Evolutionary conservation across 495 filamentous ascomycete species (phyloP).

Genomic region (Penicillium subrubescens): DNA sequence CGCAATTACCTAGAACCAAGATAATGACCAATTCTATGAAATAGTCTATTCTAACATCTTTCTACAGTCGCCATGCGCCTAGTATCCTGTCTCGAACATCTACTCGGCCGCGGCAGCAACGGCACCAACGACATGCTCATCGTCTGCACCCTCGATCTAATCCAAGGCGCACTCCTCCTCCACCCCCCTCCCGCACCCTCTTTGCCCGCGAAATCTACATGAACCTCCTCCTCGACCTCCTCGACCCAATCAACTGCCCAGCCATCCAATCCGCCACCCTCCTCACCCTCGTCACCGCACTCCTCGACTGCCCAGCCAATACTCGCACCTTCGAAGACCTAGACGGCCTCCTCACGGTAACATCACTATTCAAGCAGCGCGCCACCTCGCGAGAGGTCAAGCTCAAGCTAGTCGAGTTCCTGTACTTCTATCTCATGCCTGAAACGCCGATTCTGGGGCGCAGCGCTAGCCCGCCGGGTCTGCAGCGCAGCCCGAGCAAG

Average conservation of each 20-base stretch:
- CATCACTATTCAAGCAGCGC: slow-evolving; percentile 85
- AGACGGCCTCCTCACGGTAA: slow-evolving; percentile 93
- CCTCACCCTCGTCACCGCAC: slow-evolving; percentile 83
- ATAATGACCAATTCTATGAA: slow-evolving; percentile 1
- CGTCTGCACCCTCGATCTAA: slow-evolving; percentile 81
- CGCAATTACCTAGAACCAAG: slow-evolving; percentile 12
- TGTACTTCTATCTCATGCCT: slow-evolving; percentile 98
- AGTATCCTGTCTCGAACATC: slow-evolving; percentile 81
- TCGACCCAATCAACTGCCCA: slow-evolving; percentile 89
- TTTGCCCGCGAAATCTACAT: slow-evolving; percentile 92
- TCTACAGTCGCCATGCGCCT: slow-evolving; percentile 75
- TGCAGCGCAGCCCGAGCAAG: slow-evolving; percentile 75
- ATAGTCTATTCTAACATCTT: background rate
- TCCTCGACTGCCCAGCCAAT: slow-evolving; percentile 81
- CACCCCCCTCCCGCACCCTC: slow-evolving; percentile 87
- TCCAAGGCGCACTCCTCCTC: slow-evolving; percentile 86
- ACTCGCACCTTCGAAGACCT: slow-evolving; percentile 88
- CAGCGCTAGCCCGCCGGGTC: slow-evolving; percentile 39
- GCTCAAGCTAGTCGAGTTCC: slow-evolving; percentile 88
- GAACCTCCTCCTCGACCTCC: slow-evolving; percentile 93
- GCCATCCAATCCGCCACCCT: slow-evolving; percentile 88
- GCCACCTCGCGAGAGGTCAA: slow-evolving; percentile 85
- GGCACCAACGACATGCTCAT: slow-evolving; percentile 88
- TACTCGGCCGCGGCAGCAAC: slow-evolving; percentile 77
- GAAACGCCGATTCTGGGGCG: slow-evolving; percentile 63